Evolutionary conservation across 106 monocot species (phyloP).

Genomic region (Narthecium ossifragum): DNA sequence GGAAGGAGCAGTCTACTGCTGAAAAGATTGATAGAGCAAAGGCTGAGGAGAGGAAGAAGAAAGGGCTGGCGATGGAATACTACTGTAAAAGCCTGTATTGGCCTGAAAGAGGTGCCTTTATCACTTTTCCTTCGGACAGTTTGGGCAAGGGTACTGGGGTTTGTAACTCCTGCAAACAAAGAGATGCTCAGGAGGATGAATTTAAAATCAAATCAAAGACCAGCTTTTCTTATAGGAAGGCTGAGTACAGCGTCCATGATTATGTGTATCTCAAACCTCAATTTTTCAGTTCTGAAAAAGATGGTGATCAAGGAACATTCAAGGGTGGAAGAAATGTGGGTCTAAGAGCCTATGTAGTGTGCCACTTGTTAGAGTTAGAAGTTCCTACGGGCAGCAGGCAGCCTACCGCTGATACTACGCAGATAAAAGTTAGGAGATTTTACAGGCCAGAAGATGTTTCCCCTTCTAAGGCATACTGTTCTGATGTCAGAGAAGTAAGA

Average conservation of each 20-base stretch:
- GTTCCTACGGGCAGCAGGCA: slow-evolving; percentile 29
- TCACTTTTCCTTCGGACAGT: slow-evolving; percentile 41
- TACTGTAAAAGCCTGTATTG: slow-evolving; percentile 88
- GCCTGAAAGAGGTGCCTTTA: slow-evolving; percentile 85
- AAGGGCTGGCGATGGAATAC: slow-evolving; percentile 68
- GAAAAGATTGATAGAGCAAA: slow-evolving; percentile 51
- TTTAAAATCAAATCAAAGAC: slow-evolving; percentile 39
- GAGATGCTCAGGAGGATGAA: slow-evolving; percentile 27
- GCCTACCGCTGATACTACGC: slow-evolving; percentile 29
- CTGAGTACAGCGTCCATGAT: slow-evolving; percentile 59
- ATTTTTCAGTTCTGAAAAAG: slow-evolving; percentile 45
- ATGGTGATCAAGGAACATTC: slow-evolving; percentile 54
- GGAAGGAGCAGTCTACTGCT: slow-evolving; percentile 52
- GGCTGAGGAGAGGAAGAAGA: slow-evolving; percentile 83
- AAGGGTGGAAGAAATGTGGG: slow-evolving; percentile 91
- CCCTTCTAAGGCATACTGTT: slow-evolving; percentile 63
- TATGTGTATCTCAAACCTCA: slow-evolving; percentile 69
- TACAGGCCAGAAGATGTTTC: slow-evolving; percentile 95
- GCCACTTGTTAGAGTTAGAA: slow-evolving; percentile 57
- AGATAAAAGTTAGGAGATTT: slow-evolving; percentile 73
- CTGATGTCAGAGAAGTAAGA: slow-evolving; percentile 91
- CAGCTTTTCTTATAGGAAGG: slow-evolving; percentile 54
- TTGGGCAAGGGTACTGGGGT: slow-evolving; percentile 74
- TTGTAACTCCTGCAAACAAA: slow-evolving; percentile 69
- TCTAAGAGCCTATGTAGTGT: slow-evolving; percentile 68